A percentile compares a stretch with the other conserved stretches of the same genome.
Conservation (phyloP, 2,329 filamentous ascomycete species). For the Bipolaris oryzae region DNA sequence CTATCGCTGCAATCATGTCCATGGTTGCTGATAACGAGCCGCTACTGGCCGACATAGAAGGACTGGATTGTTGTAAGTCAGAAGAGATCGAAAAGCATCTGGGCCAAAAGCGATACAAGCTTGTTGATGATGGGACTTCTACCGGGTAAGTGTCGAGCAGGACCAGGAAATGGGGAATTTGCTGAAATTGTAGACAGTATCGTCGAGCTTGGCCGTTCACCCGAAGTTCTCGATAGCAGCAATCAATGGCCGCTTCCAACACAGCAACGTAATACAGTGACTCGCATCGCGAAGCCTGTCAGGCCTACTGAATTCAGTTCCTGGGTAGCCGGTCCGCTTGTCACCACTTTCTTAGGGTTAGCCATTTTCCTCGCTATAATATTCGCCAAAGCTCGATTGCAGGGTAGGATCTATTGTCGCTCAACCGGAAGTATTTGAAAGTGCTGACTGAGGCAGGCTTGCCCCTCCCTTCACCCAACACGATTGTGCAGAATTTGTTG, state of each 20-base stretch:
- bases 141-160: background rate
- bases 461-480: constrained; percentile 29
- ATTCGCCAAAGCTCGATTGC: constrained; percentile 5
- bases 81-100: constrained; percentile 25
- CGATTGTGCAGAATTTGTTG: constrained; percentile 50
- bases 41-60: constrained; percentile 29
- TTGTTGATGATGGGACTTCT: background rate
- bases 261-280: background rate
- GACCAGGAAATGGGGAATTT: background rate
- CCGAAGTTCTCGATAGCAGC: background rate
- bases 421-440: constrained; percentile 25
- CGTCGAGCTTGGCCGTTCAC: background rate
- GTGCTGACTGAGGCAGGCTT: background rate
- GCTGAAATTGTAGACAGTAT: constrained; percentile 4
- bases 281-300: background rate
- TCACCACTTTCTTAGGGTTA: background rate
- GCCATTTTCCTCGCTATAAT: background rate
- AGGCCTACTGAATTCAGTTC: constrained; percentile 6
- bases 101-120: constrained; percentile 20
- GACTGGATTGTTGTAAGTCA: constrained; percentile 29
- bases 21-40: background rate
- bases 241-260: background rate
- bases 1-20: constrained; percentile 47
- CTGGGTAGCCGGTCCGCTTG: background rate
- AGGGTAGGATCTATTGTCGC: constrained; percentile 42